These are phyloP conservation scores for Monosporascus sp. DNA, from an alignment of 2,329 filamentous ascomycete species.

Conservation along the genomic window DNA sequence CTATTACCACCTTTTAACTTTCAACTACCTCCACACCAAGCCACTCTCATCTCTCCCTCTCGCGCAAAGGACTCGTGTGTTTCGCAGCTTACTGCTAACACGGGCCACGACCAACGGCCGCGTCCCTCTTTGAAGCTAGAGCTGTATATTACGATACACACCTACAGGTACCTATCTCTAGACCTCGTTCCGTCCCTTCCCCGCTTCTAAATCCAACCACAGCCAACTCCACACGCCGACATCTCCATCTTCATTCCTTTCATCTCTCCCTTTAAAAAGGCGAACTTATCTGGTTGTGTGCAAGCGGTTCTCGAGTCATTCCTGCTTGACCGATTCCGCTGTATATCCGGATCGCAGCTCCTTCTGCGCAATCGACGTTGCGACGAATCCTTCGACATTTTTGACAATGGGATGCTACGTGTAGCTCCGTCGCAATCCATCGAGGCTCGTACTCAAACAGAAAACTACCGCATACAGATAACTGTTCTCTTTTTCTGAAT, in stretches of 20 bases:
- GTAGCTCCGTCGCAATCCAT: slow-evolving; percentile 25
- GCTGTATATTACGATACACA: not conserved
- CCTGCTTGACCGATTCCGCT: not conserved
- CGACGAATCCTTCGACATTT: slow-evolving; percentile 13
- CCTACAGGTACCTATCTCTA: not conserved
- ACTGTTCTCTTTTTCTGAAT: not conserved
- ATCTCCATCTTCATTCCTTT: not conserved
- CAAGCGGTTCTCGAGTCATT: no score
- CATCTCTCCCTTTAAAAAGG: not conserved
- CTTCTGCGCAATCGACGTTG: slow-evolving; percentile 8
- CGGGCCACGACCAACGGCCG: no score
- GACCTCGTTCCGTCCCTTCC: not conserved
- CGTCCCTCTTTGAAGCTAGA: not conserved
- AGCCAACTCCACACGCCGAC: not conserved
- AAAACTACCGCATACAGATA: slow-evolving; percentile 1
- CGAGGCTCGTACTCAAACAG: slow-evolving; percentile 13
- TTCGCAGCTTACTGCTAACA: not conserved
- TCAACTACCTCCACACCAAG: not conserved
- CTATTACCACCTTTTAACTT: not conserved
- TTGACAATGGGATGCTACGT: slow-evolving; percentile 24
- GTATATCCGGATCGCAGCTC: slow-evolving; percentile 1
- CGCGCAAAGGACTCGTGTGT: not conserved
- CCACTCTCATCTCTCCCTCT: not conserved
- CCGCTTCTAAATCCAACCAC: not conserved
- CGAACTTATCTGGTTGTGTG: no score